A percentile compares a stretch with the other conserved stretches of the same genome.
phyloP scores from a whole-genome alignment of 176 grass and related monocot genomes.

The Metroxylon sagu region DNA sequence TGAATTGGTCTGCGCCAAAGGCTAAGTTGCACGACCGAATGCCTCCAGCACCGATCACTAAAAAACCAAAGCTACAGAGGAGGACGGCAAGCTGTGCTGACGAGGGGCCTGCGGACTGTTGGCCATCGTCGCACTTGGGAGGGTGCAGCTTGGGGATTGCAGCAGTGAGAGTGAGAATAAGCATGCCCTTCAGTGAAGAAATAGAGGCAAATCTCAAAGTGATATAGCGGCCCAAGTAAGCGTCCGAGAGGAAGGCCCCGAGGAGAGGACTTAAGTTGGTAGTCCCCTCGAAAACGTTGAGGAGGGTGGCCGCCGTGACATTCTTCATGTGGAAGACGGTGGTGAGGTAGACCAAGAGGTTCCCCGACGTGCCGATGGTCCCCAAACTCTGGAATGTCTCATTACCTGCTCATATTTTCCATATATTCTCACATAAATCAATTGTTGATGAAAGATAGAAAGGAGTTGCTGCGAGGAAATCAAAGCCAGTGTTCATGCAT shows the following conservation, averaged over 20 bases:
- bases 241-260: conserved; percentile 47
- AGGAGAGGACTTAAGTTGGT: conserved; percentile 59
- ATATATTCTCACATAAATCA: no score
- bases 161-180: conserved; percentile 49
- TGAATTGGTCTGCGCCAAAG: conserved; percentile 81
- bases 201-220: conserved; percentile 34
- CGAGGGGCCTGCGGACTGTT: conserved; percentile 26
- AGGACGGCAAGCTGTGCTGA: conserved; percentile 29
- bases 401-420: conserved; percentile 22
- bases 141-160: conserved; percentile 40
- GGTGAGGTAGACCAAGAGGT: conserved; percentile 74
- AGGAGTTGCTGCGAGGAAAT: not conserved
- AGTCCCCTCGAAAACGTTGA: conserved; percentile 49
- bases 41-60: conserved; percentile 57
- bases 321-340: conserved; percentile 56
- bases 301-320: conserved; percentile 33
- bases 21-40: conserved; percentile 72
- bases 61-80: conserved; percentile 29
- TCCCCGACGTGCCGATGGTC: conserved; percentile 46
- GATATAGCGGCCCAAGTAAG: conserved; percentile 48
- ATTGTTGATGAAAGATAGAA: no score
- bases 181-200: conserved; percentile 41
- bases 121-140: conserved; percentile 3
- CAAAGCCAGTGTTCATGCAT: not conserved
- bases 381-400: conserved; percentile 77